Evolutionary conservation across 768 basidiomycete genomes (phyloP), one percentile per base, ranked within the genome.

Genomic region (Suillus fuscotomentosus): DNA sequence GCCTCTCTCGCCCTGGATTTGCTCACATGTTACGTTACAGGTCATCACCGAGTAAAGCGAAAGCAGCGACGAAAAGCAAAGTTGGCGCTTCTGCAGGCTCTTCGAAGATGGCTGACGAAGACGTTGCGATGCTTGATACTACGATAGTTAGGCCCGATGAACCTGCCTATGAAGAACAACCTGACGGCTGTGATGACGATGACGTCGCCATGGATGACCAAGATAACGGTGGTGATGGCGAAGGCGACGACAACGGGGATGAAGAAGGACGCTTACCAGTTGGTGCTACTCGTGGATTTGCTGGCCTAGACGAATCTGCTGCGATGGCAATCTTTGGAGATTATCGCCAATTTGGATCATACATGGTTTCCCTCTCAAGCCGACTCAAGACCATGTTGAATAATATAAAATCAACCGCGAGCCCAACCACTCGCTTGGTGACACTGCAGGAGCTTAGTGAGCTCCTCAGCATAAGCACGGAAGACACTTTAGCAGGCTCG

Each of bases 391-490:
- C 86, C 7, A 91, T 97, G 85, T 81, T 97, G 65, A 90, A 84
- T 76, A 93, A 93, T 76, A 93, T 97, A 86, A 91, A 92, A 77
- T 73, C 86, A 27, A 88, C 89, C 36, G 91, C 93, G 39, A 92
- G 92, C 73, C 89, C 92, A 13, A 93, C 91, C 0, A 91, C 89
- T 47, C 90, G 95, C 56, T 86, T 98, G 36, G 79, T 94, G 51
- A 95, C 96, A 5, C 80, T 99, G 36, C 95, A 98, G 73, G 97
- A 99, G 71, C 84, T 97, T 60, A 95, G 93, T 78, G 97, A 99
- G 74, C 77, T 98, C 41, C 86, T 99, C 63, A 92, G 93, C 66
- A 96, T 99, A 79, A 94, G 94, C 76, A 98, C 95, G 2, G 97
- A 99, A 78, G 97, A 99, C 74, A 98, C 95, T 8, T 81, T 99